phyloP scores from a whole-genome alignment of 306 rosid species.

The peach (Prunus persica) region Prunus_persica_NCBIv2 NC_034011.1:3618001-3618500 shows the following conservation, averaged over 20 bases:
- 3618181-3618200: slow-evolving; percentile 13
- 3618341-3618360: background rate
- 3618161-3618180: slow-evolving; percentile 38
- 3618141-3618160: slow-evolving; percentile 65
- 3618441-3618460: slow-evolving; percentile 93
- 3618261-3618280: slow-evolving; percentile 97
- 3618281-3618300: slow-evolving; percentile 92
- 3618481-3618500: slow-evolving; percentile 72
- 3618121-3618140: slow-evolving; percentile 54
- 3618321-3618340: slow-evolving; percentile 97
- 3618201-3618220: slow-evolving; percentile 59
- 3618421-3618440: slow-evolving; percentile 48
- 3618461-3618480: slow-evolving; percentile 82
- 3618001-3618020: background rate
- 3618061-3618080: background rate
- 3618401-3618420: background rate
- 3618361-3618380: background rate
- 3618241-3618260: slow-evolving; percentile 95
- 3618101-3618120: background rate
- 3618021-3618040: slow-evolving; percentile 2
- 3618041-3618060: background rate
- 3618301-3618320: slow-evolving; percentile 97
- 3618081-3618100: background rate
- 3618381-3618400: slow-evolving; percentile 3
- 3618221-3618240: slow-evolving; percentile 93